A percentile compares a stretch with the other conserved stretches of the same genome.
Evolutionary conservation across 1,139 yeast species (phyloP).

Genomic region (Cylindricascospora bacillispora): DNA sequence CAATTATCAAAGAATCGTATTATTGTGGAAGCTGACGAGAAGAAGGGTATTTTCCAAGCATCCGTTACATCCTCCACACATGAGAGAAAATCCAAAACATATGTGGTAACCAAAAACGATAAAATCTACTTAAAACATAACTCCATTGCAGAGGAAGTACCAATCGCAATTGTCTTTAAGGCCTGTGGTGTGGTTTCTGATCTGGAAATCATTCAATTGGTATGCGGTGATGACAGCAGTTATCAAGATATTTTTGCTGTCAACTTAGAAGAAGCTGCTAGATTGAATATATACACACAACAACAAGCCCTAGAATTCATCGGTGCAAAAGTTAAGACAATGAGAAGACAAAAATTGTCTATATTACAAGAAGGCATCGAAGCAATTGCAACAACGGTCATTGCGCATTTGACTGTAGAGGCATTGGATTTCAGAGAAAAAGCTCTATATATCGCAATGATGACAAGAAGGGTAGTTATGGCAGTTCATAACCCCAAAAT

Average conservation of each 20-base stretch:
- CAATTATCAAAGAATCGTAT: conserved; percentile 95
- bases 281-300: conserved; percentile 76
- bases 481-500: conserved; percentile 88
- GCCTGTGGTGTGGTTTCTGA: conserved; percentile 95
- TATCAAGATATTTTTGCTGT: conserved; percentile 88
- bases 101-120: conserved; percentile 83
- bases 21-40: conserved; percentile 93
- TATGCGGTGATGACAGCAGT: conserved; percentile 77
- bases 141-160: conserved; percentile 88
- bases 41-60: conserved; percentile 89
- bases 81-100: conserved; percentile 93
- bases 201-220: conserved; percentile 83
- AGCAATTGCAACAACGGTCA: conserved; percentile 90
- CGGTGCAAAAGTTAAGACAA: conserved; percentile 84
- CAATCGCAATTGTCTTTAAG: conserved; percentile 82
- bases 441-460: conserved; percentile 85
- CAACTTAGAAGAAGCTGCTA: conserved; percentile 89
- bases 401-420: conserved; percentile 84
- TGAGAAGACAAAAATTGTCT: conserved; percentile 77
- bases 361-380: conserved; percentile 90
- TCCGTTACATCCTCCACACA: conserved; percentile 96
- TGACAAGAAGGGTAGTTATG: conserved; percentile 94
- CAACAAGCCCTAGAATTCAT: conserved; percentile 86
- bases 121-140: conserved; percentile 87
- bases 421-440: conserved; percentile 86